Evolutionary conservation across 306 rosid species (phyloP).

Genomic region (Acacia melanoxylon): DNA sequence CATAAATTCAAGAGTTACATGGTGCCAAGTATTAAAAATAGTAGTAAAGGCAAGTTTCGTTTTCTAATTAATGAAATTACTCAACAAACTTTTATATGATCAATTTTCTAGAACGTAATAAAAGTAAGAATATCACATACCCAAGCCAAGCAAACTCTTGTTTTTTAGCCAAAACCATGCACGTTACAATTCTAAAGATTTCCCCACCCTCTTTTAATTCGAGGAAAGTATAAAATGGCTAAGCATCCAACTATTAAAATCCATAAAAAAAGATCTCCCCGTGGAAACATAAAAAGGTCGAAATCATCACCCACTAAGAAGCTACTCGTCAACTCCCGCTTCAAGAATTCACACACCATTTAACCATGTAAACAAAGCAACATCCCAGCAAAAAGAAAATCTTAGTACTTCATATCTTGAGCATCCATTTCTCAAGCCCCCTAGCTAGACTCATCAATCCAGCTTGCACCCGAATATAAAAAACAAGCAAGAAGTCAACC

Average conservation of each 20-base stretch:
- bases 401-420: conserved; percentile 24
- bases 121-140: conserved; percentile 13
- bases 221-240: conserved; percentile 37
- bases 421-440: conserved; percentile 40
- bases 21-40: neutral
- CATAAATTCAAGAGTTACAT: neutral
- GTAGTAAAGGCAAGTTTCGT: neutral
- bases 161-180: conserved; percentile 16
- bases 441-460: conserved; percentile 42
- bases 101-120: neutral
- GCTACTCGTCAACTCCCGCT: conserved; percentile 38
- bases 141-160: conserved; percentile 24
- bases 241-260: conserved; percentile 26
- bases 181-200: conserved; percentile 32
- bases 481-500: conserved; percentile 24
- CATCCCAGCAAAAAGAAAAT: conserved; percentile 37
- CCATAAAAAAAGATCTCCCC: conserved; percentile 26
- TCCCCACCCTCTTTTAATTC: conserved; percentile 15
- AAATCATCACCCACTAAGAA: conserved; percentile 39
- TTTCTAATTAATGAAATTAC: neutral
- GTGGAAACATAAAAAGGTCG: conserved; percentile 19
- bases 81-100: neutral
- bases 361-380: conserved; percentile 30
- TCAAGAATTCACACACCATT: conserved; percentile 36
- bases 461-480: conserved; percentile 40